These are phyloP conservation scores for Beauveria caledonica DNA, from an alignment of 2,329 filamentous ascomycete species.

Conservation along the genomic window DNA sequence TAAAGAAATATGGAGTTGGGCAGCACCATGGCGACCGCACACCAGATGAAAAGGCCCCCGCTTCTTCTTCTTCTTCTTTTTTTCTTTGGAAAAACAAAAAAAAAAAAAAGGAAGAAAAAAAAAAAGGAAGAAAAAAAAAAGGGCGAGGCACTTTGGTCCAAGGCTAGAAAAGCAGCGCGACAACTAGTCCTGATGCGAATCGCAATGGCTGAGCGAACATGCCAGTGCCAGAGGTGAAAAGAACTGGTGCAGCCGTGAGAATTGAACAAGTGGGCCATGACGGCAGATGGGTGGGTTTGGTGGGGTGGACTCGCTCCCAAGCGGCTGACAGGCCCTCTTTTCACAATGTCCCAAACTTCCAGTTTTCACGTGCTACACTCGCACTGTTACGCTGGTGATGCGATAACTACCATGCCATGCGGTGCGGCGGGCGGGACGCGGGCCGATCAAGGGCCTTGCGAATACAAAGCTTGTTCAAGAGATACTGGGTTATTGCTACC, in stretches of 20 bases:
- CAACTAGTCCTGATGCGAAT: conserved; percentile 2
- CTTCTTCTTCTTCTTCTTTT: no score
- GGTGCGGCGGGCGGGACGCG: no score
- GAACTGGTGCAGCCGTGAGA: background rate
- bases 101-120: background rate
- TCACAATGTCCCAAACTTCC: background rate
- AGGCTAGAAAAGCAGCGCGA: background rate
- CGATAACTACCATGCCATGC: no score
- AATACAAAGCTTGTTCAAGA: no score
- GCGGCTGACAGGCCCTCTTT: background rate
- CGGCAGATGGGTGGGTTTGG: background rate
- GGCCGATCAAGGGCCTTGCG: no score
- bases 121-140: background rate
- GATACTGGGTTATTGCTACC: no score
- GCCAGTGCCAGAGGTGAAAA: background rate
- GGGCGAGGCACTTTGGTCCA: background rate
- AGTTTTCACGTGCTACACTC: background rate
- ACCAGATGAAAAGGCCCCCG: background rate
- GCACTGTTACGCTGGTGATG: no score
- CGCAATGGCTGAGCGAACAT: background rate
- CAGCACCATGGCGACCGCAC: background rate
- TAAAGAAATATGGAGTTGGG: no score
- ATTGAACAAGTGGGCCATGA: no score
- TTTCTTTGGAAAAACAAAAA: background rate
- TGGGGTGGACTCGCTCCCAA: background rate